phyloP scores from a whole-genome alignment of 768 basidiomycete genomes.

The Serendipita sp. region DNA sequence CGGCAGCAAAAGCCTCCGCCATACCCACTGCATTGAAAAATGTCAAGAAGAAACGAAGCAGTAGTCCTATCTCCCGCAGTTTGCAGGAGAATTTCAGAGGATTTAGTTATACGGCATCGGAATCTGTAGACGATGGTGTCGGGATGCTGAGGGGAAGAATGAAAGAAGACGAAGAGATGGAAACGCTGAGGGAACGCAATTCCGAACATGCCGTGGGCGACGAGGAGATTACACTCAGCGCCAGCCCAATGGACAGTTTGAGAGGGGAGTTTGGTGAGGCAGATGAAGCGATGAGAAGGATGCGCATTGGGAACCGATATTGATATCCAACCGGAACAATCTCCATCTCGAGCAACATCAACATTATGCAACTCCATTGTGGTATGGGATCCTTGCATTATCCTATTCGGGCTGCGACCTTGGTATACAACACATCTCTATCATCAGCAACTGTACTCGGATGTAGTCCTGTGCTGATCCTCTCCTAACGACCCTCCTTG shows the following conservation, averaged over 20 bases:
- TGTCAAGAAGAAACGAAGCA: slow-evolving; percentile 24
- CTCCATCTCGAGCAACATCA: too few relatives aligned
- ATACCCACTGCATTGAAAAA: slow-evolving; percentile 8
- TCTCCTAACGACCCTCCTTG: neutral
- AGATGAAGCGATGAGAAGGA: slow-evolving; percentile 5
- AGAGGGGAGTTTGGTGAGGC: neutral
- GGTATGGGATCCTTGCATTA: too few relatives aligned
- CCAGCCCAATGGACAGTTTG: neutral
- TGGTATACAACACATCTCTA: too few relatives aligned
- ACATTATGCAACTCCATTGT: too few relatives aligned
- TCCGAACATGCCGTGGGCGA: neutral
- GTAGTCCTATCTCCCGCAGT: slow-evolving; percentile 69
- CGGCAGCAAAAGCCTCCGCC: slow-evolving; percentile 4
- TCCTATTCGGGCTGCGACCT: too few relatives aligned
- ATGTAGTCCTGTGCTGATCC: neutral
- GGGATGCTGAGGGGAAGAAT: neutral
- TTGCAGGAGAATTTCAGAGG: slow-evolving; percentile 96
- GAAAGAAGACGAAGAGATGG: neutral
- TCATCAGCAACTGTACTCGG: too few relatives aligned
- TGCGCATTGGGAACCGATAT: neutral
- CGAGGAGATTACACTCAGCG: neutral
- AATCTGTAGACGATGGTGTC: slow-evolving; percentile 19
- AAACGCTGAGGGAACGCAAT: neutral
- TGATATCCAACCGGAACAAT: too few relatives aligned
- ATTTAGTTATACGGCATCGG: slow-evolving; percentile 36